Percentiles rank a stretch among this genome's conserved stretches.
Evolutionary conservation across 192 early-diverging fungal genomes (phyloP).

Genomic region (Backusella australiensis): DNA sequence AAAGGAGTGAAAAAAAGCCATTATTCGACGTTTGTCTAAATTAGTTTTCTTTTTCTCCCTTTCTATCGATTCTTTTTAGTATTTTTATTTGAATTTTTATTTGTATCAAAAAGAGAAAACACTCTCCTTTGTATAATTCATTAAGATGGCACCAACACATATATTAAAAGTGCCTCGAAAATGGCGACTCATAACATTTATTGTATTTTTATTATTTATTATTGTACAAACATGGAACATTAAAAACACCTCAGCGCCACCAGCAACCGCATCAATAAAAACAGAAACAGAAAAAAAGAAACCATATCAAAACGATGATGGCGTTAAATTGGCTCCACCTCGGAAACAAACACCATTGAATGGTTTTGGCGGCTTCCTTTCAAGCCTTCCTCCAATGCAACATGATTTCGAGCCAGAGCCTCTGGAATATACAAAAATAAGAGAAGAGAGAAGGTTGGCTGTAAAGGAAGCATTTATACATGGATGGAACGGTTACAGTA

Average conservation of each 20-base stretch:
- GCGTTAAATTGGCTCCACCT: not conserved
- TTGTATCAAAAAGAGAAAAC: not conserved
- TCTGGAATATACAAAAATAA: not conserved
- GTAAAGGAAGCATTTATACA: conserved; percentile 63
- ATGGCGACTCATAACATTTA: not conserved
- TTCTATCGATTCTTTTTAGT: not conserved
- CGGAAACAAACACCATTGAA: not conserved
- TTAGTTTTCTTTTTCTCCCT: not conserved
- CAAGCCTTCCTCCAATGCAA: conserved; percentile 19
- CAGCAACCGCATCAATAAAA: not conserved
- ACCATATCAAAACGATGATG: not conserved
- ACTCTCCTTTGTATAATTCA: not conserved
- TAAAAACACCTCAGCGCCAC: not conserved
- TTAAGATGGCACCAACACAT: not conserved
- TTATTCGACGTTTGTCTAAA: not conserved
- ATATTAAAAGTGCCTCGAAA: not conserved
- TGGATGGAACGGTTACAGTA: conserved; percentile 78
- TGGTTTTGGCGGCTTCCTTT: conserved; percentile 1
- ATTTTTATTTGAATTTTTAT: conserved; percentile 1
- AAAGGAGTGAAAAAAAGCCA: not conserved
- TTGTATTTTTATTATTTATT: not conserved
- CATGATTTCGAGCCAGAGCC: conserved; percentile 22
- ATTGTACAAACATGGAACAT: not conserved
- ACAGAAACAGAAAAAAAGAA: not conserved
- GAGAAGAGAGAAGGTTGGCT: conserved; percentile 36